Evolutionary conservation across 2,329 filamentous ascomycete genomes (phyloP).

Genomic region (Cucurbitaria berberidis): DNA sequence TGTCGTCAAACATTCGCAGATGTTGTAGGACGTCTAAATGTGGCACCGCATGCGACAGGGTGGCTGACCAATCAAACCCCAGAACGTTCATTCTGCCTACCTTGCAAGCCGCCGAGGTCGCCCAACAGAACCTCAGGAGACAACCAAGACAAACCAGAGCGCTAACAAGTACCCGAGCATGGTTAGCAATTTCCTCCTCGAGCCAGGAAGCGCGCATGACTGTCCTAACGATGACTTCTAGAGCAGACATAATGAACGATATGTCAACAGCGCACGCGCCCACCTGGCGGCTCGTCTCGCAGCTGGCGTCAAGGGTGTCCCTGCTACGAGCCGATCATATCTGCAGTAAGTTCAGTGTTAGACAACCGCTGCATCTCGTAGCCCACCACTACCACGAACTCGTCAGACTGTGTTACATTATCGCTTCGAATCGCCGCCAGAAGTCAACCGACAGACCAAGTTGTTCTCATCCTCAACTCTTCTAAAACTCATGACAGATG

Average conservation of each 20-base stretch:
- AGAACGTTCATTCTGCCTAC: conserved; percentile 25
- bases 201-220: background rate
- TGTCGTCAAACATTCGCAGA: conserved; percentile 23
- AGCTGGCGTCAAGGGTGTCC: conserved; percentile 13
- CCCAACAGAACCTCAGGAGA: conserved; percentile 30
- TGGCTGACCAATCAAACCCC: conserved; percentile 31
- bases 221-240: background rate
- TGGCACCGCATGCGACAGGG: conserved; percentile 24
- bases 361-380: background rate
- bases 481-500: too few species aligned
- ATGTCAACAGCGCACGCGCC: conserved; percentile 12
- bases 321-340: background rate
- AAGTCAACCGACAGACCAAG: background rate
- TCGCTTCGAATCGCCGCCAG: background rate
- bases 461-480: too few species aligned
- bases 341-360: background rate
- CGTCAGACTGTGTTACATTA: background rate
- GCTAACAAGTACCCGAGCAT: conserved; percentile 16
- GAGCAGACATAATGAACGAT: background rate
- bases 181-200: background rate
- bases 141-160: conserved; percentile 15
- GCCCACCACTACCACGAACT: background rate
- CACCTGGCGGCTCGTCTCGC: conserved; percentile 27
- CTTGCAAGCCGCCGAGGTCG: conserved; percentile 35
- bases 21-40: conserved; percentile 34